Conservation (phyloP, 345 rosid species). For the Salix caprea region DNA sequence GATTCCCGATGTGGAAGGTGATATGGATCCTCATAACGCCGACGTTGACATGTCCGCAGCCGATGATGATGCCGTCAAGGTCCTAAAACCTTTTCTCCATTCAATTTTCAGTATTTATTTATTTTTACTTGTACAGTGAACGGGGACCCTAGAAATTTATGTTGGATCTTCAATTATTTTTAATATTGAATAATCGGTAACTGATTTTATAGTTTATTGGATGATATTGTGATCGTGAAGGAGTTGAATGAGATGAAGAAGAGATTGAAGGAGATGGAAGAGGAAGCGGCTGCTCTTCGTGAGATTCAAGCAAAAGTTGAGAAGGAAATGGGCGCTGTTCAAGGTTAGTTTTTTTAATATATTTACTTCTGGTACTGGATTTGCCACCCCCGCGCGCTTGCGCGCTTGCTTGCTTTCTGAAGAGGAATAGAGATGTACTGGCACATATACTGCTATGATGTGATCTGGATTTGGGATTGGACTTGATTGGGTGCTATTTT, state of each 20-base stretch:
- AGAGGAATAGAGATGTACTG: neutral
- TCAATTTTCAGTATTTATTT: neutral
- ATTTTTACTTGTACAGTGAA: neutral
- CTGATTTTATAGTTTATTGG: neutral
- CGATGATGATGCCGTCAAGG: slow-evolving; percentile 83
- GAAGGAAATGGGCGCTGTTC: slow-evolving; percentile 91
- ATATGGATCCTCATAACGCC: slow-evolving; percentile 52
- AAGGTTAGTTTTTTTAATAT: slow-evolving; percentile 38
- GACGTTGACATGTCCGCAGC: slow-evolving; percentile 73
- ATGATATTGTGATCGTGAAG: slow-evolving; percentile 30
- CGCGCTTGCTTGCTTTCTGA: too few relatives aligned
- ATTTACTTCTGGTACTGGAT: neutral
- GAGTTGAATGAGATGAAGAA: slow-evolving; percentile 97
- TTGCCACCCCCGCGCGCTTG: too few relatives aligned
- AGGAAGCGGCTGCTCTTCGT: slow-evolving; percentile 94
- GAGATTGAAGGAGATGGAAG: slow-evolving; percentile 95
- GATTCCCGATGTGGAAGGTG: slow-evolving; percentile 91
- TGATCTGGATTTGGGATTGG: neutral
- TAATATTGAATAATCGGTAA: neutral
- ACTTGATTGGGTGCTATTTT: neutral
- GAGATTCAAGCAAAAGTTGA: slow-evolving; percentile 99
- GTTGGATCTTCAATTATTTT: neutral
- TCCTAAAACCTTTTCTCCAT: slow-evolving; percentile 5
- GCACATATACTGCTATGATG: neutral
- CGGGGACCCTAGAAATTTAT: slow-evolving; percentile 1